Evolutionary conservation across 192 early-diverging fungal species (phyloP), one percentile per base, ranked within the genome.

Genomic region (Ramicandelaber brevisporus): DNA sequence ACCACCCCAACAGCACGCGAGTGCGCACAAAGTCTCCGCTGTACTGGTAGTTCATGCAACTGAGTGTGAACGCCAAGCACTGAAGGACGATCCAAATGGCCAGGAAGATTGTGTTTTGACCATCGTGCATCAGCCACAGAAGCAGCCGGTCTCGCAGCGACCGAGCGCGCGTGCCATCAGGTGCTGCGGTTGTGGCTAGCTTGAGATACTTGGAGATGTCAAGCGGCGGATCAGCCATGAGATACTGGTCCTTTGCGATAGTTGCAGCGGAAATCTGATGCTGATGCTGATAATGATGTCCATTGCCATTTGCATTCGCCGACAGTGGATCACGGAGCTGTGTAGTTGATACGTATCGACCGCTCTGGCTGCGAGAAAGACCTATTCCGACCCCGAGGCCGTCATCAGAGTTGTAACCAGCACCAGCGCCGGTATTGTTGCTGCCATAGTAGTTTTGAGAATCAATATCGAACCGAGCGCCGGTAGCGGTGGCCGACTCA

Each of bases 61-160:
- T 61, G 31, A 72, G 46, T 0, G 53, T 36, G 31, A 64, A 72
- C 12, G 66, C 30, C 7, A 68, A 48, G 11, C 50, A 38, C 36
- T 72, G 66, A 8, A 69, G 39, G 11, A 66, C n/a, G 12, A 72
- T 36, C 69, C 69, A 72, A 20, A 65, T 48, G 15, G 40, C 49
- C 33, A 68, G 55, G 42, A 65, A 65, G 5, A 60, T 14, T 25
- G 46, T 46, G 35, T 45, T 38, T 25, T 55, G 48, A 14, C 53
- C 53, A 13, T 48, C 47, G 29, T 55, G 44, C 20, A 55, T 55
- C 47, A 55, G 46, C 53, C 53, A 55, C 9, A 55, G 36, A 33
- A 50, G 40, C 26, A 55, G 46, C 21, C 47, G 34, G 29, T 55
- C 46, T 30, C 43, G 28, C 13, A 55, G 36, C 26, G 53, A 50